Evolutionary conservation across 2,329 filamentous ascomycete species (phyloP), one percentile per base, ranked within the genome.

Genomic region (Hypoxylon sp.): DNA sequence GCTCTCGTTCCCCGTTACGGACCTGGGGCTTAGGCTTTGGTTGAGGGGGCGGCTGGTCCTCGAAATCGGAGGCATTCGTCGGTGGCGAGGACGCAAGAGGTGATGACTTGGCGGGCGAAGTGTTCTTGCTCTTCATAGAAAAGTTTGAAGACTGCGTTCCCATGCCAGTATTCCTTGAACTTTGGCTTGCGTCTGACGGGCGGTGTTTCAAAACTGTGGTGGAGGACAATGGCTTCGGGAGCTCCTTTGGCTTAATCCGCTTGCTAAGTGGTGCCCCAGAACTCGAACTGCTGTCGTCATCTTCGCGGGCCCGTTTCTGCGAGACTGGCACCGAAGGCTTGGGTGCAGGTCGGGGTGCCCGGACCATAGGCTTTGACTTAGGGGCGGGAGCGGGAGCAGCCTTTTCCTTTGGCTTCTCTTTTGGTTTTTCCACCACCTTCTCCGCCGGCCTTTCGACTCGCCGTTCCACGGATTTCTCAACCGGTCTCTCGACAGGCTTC

Each of bases 81-180:
- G 88, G 88, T 11, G 88, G 87, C 5, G 88, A 90, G 1, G 87
- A 87, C n/a, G 87, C 87, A 16, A 90, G 79, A 3, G 88, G 88
- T 8, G 88, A 90, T 2, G 88, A 90, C 74, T 90, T 90, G 53
- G 81, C 81, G 0, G 87, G 87, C 5, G 87, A 88, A 0, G 84
- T 88, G 66, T 83, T 81, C 76, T 86, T 86, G 73, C 78, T 80
- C 74, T 82, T 85, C 61, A 79, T 76, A 0, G 82, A 82, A 29
- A 78, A 72, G 7, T 76, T 78, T 5, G 83, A 81, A 1, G 79
- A 80, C 25, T 71, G 74, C 19, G 79, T 79, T 43, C 73, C 70
- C 6, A 69, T 70, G 39, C 67, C 67, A 14, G 75, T 75, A 29
- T 77, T 78, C 41, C 83, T 81, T 16, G 83, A 83, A 62, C 81